These are phyloP conservation scores for Penicillium crystallinum DNA, from an alignment of 495 filamentous ascomycete genomes.

Conservation along the genomic window DNA sequence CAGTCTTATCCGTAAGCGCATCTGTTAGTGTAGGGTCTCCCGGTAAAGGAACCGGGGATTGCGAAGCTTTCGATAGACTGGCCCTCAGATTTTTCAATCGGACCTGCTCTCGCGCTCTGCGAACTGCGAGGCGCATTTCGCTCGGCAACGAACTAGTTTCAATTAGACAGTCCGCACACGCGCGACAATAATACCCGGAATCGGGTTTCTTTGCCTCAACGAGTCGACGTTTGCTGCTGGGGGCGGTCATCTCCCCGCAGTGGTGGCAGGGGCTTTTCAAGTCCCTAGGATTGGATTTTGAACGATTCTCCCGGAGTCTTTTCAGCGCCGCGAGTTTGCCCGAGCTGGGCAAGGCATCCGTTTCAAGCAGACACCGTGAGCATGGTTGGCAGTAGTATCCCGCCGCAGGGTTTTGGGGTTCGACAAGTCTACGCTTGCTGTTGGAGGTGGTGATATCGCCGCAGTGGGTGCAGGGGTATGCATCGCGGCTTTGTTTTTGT, in stretches of 20 bases:
- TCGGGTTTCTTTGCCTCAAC: background rate
- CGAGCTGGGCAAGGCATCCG: background rate
- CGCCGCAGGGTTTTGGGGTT: background rate
- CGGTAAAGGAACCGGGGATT: background rate
- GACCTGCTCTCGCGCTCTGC: background rate
- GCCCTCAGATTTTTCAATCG: background rate
- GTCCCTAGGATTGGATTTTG: background rate
- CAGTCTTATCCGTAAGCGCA: background rate
- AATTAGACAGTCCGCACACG: background rate
- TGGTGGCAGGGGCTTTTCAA: background rate
- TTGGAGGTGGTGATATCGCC: background rate
- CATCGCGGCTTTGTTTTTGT: conserved; percentile 1
- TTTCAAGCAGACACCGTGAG: background rate
- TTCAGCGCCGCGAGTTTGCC: background rate
- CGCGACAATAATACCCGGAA: conserved; percentile 3
- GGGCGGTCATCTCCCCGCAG: background rate
- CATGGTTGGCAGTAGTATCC: conserved; percentile 7
- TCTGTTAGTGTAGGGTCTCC: background rate
- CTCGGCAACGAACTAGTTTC: background rate
- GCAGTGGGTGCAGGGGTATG: conserved; percentile 1
- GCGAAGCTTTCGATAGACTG: background rate
- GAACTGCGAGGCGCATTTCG: background rate
- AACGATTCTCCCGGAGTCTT: background rate
- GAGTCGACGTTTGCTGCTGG: conserved; percentile 3
- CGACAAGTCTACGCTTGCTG: background rate